These are phyloP conservation scores for Xylariaceae sp. DNA, from an alignment of 2,329 filamentous ascomycete genomes.

Conservation along the genomic window DNA sequence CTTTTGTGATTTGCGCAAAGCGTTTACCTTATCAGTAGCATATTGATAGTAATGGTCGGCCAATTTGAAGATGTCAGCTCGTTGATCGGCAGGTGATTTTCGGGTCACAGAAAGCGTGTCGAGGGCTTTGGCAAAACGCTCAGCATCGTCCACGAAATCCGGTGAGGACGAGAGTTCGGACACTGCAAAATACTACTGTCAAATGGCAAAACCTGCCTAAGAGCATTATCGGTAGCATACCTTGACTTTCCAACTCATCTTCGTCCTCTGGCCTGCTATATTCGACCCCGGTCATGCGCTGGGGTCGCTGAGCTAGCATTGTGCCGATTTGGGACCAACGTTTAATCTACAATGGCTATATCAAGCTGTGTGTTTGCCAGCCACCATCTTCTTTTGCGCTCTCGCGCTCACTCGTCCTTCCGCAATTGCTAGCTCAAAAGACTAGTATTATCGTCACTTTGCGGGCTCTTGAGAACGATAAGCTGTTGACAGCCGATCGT, in stretches of 20 bases:
- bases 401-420: conserved; percentile 17
- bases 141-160: conserved; percentile 69
- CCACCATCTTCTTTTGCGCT: conserved; percentile 36
- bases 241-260: conserved; percentile 27
- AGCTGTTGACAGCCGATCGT: background rate
- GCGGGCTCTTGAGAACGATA: background rate
- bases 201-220: background rate
- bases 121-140: conserved; percentile 82
- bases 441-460: background rate
- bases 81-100: conserved; percentile 58
- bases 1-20: conserved; percentile 49
- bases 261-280: conserved; percentile 25
- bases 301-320: conserved; percentile 29
- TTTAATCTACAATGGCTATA: conserved; percentile 25
- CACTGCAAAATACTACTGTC: conserved; percentile 22
- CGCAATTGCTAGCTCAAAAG: background rate
- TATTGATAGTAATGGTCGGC: conserved; percentile 69
- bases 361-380: conserved; percentile 30
- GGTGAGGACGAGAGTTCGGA: conserved; percentile 28
- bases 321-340: conserved; percentile 13
- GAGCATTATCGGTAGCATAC: conserved; percentile 20
- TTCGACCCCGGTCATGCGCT: conserved; percentile 25
- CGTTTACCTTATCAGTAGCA: conserved; percentile 52
- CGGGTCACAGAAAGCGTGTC: conserved; percentile 71
- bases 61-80: conserved; percentile 71